Evolutionary conservation across 305 asterid species (phyloP).

Genomic region (Ilex paraguariensis): DNA sequence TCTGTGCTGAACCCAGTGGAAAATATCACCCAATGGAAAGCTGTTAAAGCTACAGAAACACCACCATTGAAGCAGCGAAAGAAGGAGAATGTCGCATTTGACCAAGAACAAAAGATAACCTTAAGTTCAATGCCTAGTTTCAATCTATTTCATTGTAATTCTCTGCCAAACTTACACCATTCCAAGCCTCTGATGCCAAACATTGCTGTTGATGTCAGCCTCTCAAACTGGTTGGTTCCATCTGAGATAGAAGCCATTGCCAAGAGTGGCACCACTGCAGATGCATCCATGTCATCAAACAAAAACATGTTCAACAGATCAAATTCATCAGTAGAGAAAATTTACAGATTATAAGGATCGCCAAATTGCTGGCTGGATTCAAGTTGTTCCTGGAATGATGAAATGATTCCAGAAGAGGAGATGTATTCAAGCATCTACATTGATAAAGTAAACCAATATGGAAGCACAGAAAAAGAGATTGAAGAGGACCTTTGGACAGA

Average conservation of each 20-base stretch:
- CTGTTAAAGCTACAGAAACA: constrained; percentile 40
- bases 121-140: constrained; percentile 7
- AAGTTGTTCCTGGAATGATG: too few species aligned
- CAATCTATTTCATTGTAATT: constrained; percentile 9
- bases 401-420: too few species aligned
- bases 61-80: constrained; percentile 27
- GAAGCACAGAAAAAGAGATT: too few species aligned
- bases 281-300: not conserved
- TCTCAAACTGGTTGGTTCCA: constrained; percentile 51
- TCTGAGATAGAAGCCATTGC: constrained; percentile 1
- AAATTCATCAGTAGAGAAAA: not conserved
- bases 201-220: constrained; percentile 48
- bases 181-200: constrained; percentile 5
- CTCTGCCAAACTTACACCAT: not conserved
- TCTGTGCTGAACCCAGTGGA: constrained; percentile 69
- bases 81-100: constrained; percentile 35
- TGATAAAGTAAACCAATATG: too few species aligned
- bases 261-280: constrained; percentile 7
- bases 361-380: too few species aligned
- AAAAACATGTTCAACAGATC: not conserved
- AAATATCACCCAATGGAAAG: constrained; percentile 67
- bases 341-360: too few species aligned
- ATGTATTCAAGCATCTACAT: too few species aligned
- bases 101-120: constrained; percentile 20
- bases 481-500: too few species aligned